phyloP scores from a whole-genome alignment of 495 filamentous ascomycete genomes.

The Rhypophila decipiens region DNA sequence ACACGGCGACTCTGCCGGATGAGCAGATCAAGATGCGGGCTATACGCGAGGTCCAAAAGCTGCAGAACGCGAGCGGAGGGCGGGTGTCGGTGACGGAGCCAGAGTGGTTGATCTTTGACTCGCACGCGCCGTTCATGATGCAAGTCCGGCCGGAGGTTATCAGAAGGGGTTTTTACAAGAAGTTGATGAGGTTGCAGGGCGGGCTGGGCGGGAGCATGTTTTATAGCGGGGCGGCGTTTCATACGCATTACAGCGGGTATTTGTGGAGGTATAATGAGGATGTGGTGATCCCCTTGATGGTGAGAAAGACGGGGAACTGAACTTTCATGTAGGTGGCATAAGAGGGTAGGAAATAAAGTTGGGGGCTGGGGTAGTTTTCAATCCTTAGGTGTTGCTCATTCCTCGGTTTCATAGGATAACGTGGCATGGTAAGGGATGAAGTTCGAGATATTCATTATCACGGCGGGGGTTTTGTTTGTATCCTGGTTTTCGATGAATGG shows the following conservation, averaged over 20 bases:
- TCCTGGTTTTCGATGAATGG: too few species aligned
- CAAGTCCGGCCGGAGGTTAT: neutral
- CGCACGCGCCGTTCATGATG: neutral
- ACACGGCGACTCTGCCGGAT: neutral
- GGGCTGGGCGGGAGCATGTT: conserved; percentile 41
- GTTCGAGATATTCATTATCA: too few species aligned
- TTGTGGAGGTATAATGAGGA: conserved; percentile 32
- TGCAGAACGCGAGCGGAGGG: too few species aligned
- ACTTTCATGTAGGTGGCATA: too few species aligned
- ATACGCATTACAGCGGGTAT: conserved; percentile 23
- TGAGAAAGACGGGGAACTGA: too few species aligned
- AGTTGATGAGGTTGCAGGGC: conserved; percentile 45
- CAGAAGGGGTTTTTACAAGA: conserved; percentile 39
- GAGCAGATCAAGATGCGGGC: neutral
- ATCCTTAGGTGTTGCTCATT: too few species aligned
- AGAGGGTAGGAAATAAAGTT: too few species aligned
- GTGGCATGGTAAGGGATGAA: too few species aligned
- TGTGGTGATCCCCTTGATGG: neutral
- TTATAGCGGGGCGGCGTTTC: conserved; percentile 42
- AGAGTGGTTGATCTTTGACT: neutral
- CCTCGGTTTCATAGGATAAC: too few species aligned
- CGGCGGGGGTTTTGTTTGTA: too few species aligned
- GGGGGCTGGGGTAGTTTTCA: too few species aligned
- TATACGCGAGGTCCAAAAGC: neutral
- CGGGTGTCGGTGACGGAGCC: neutral